phyloP scores from a whole-genome alignment of 371 early-diverging fungal species.

The Dentiscutata heterogama region DNA sequence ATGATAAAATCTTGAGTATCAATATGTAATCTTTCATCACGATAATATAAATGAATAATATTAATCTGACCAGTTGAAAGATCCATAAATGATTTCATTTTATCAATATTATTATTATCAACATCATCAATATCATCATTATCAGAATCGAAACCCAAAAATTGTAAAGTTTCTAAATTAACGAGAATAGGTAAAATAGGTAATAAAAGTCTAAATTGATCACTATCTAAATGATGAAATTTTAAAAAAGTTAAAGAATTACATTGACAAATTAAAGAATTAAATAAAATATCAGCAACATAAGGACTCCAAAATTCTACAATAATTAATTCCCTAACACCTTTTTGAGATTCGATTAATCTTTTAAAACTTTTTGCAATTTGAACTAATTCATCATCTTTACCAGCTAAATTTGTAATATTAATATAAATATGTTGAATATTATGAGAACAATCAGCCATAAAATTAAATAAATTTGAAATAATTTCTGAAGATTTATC shows the following conservation, averaged over 20 bases:
- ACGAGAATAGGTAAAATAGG: not conserved
- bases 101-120: not conserved
- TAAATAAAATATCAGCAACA: not conserved
- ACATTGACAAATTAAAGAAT: slow-evolving; percentile 2
- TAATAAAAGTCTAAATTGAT: slow-evolving; percentile 12
- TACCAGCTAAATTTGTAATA: not conserved
- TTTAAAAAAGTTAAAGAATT: slow-evolving; percentile 14
- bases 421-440: slow-evolving; percentile 32
- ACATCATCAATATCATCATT: not conserved
- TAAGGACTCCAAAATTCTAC: slow-evolving; percentile 13
- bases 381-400: not conserved
- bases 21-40: not conserved
- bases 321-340: not conserved
- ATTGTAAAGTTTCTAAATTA: slow-evolving; percentile 27
- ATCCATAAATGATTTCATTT: not conserved
- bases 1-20: not conserved
- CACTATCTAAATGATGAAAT: slow-evolving; percentile 1
- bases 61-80: not conserved
- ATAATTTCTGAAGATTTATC: slow-evolving; percentile 28
- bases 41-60: slow-evolving; percentile 19
- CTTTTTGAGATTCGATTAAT: slow-evolving; percentile 21
- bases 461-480: slow-evolving; percentile 24
- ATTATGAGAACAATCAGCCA: slow-evolving; percentile 16
- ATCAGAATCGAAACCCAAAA: not conserved
- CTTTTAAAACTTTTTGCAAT: not conserved